These are phyloP conservation scores for Microstegium vimineum DNA, from an alignment of 176 grass and related monocot genomes.

Conservation along the genomic window DNA sequence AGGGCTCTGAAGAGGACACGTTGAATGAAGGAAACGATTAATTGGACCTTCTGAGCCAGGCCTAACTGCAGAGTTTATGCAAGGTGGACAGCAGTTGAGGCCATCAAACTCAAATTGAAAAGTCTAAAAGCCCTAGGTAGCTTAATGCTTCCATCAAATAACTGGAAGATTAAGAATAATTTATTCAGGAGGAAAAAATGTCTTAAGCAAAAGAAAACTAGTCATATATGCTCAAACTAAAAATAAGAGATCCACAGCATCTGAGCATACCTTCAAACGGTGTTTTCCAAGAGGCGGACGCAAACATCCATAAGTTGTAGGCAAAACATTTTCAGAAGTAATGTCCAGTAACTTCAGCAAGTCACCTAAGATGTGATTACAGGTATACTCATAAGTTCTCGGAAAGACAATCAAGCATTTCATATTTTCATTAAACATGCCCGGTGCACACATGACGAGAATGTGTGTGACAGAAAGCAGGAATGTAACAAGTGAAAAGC, in stretches of 20 bases:
- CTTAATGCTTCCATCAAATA: conserved; percentile 7
- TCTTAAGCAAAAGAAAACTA: neutral
- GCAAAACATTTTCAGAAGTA: conserved; percentile 47
- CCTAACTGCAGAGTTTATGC: conserved; percentile 14
- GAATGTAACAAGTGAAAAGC: neutral
- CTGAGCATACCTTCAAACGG: conserved; percentile 55
- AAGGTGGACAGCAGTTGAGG: neutral
- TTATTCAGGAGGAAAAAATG: neutral
- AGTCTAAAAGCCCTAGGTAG: neutral
- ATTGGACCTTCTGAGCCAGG: conserved; percentile 11
- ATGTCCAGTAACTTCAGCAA: conserved; percentile 66
- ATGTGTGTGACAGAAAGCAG: neutral
- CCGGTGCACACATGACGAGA: neutral
- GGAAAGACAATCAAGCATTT: conserved; percentile 13
- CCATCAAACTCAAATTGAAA: conserved; percentile 5
- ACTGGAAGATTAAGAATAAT: neutral
- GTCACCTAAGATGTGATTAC: conserved; percentile 43
- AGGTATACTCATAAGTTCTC: neutral
- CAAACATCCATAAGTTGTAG: conserved; percentile 70
- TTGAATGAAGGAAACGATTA: conserved; percentile 4
- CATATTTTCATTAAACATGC: neutral
- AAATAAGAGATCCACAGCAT: conserved; percentile 5
- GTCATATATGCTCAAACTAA: neutral
- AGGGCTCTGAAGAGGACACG: neutral
- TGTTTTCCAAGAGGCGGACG: conserved; percentile 77